Conservation (phyloP, 1,284 basidiomycete species). For the Chondrostereum purpureum region DNA sequence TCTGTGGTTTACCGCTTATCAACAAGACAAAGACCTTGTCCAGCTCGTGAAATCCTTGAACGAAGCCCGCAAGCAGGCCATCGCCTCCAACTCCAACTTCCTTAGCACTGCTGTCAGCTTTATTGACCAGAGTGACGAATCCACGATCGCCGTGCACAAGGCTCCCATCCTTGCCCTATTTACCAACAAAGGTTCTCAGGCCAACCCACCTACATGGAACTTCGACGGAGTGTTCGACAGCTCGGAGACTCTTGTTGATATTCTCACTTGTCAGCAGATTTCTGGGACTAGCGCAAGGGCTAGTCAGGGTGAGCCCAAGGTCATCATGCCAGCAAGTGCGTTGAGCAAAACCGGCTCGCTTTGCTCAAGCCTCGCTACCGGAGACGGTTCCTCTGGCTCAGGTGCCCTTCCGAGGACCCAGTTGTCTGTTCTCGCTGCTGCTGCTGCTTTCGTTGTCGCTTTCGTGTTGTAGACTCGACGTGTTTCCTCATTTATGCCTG, state of each 20-base stretch:
- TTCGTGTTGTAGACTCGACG: no score
- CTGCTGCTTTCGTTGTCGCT: no score
- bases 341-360: constrained; percentile 11
- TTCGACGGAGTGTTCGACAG: constrained; percentile 35
- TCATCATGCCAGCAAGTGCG: constrained; percentile 13
- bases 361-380: constrained; percentile 9
- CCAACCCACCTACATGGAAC: constrained; percentile 39
- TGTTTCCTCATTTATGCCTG: no score
- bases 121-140: constrained; percentile 31
- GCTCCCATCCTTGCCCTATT: constrained; percentile 60
- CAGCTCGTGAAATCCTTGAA: constrained; percentile 51
- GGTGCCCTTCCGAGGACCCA: no score
- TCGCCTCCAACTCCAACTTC: constrained; percentile 38
- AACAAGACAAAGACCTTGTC: constrained; percentile 43
- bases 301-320: constrained; percentile 14
- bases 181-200: constrained; percentile 52
- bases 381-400: not conserved
- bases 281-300: constrained; percentile 12
- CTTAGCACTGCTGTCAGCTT: constrained; percentile 47
- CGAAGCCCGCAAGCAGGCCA: constrained; percentile 52
- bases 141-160: constrained; percentile 56
- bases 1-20: constrained; percentile 53
- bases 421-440: no score
- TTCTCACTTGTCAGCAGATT: constrained; percentile 43
- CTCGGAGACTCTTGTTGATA: constrained; percentile 52